These are phyloP conservation scores for Chlorociboria aeruginascens DNA, from an alignment of 495 filamentous ascomycete species.

Conservation along the genomic window DNA sequence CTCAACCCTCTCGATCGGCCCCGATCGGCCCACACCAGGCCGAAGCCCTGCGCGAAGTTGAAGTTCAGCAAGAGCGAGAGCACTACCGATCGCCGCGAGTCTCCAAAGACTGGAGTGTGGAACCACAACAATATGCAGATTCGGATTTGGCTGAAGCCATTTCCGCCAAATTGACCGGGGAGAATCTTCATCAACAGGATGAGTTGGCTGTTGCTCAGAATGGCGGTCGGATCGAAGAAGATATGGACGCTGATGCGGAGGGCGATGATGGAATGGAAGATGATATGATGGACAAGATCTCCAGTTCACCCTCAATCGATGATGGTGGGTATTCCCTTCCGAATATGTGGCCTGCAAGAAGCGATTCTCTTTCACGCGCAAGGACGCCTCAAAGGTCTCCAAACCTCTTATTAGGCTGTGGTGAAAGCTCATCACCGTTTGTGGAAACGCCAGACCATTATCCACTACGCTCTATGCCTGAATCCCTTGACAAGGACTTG, in stretches of 20 bases:
- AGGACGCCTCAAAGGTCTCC: conserved; percentile 9
- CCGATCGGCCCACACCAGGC: conserved; percentile 77
- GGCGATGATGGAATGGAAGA: conserved; percentile 69
- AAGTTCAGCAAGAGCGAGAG: conserved; percentile 62
- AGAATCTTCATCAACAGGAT: conserved; percentile 28
- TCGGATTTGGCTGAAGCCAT: conserved; percentile 34
- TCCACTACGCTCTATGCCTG: conserved; percentile 24
- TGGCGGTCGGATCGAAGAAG: conserved; percentile 41
- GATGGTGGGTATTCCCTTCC: conserved; percentile 71
- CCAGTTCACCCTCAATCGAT: conserved; percentile 94
- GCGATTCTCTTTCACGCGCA: conserved; percentile 26
- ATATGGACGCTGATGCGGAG: conserved; percentile 61
- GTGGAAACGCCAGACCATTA: conserved; percentile 34
- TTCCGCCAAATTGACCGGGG: conserved; percentile 25
- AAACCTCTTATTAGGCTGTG: conserved; percentile 14
- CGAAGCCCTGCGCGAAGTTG: conserved; percentile 64
- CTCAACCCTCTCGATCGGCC: conserved; percentile 43
- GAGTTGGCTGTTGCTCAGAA: conserved; percentile 42
- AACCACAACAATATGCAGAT: conserved; percentile 39
- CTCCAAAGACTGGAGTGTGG: conserved; percentile 37
- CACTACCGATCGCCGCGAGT: conserved; percentile 26
- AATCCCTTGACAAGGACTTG: conserved; percentile 27
- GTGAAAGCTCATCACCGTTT: conserved; percentile 43
- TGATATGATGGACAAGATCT: conserved; percentile 92
- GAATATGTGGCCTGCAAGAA: conserved; percentile 22